Conservation (phyloP, 495 filamentous ascomycete genomes). For the Xylaria cubensis region DNA sequence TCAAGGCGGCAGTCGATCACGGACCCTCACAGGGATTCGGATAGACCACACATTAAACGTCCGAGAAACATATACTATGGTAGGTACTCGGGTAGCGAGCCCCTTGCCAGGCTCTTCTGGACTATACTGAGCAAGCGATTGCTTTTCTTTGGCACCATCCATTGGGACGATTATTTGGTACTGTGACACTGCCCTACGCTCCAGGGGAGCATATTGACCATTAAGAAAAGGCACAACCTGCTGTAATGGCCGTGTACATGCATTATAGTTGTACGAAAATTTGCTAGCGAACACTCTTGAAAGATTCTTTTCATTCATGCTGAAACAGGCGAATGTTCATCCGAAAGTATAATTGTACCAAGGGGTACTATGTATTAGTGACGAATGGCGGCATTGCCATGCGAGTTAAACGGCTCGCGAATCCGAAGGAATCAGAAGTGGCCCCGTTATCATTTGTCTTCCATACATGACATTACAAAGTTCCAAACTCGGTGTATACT, state of each 20-base stretch:
- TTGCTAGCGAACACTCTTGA: background rate
- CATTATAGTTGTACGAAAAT: background rate
- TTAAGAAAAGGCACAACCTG: background rate
- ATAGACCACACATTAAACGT: slow-evolving; percentile 9
- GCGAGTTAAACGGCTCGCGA: background rate
- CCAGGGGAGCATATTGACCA: background rate
- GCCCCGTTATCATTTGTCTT: slow-evolving; percentile 11
- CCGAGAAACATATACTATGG: background rate
- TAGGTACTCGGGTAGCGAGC: slow-evolving; percentile 21
- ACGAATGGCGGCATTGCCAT: background rate
- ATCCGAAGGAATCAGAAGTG: slow-evolving; percentile 15
- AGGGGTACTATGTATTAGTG: background rate
- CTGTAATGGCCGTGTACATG: background rate
- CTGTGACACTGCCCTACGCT: background rate
- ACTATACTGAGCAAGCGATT: background rate
- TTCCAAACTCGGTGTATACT: slow-evolving; percentile 16
- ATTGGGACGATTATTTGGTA: slow-evolving; percentile 10
- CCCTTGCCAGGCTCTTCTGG: slow-evolving; percentile 11
- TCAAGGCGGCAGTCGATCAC: slow-evolving; percentile 26
- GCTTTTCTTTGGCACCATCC: slow-evolving; percentile 18
- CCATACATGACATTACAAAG: background rate
- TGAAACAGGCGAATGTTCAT: background rate
- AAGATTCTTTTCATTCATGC: background rate
- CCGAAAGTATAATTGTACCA: background rate
- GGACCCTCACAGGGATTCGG: slow-evolving; percentile 24